Evolutionary conservation across 2,329 filamentous ascomycete genomes (phyloP), one percentile per base, ranked within the genome.

Genomic region (Arthrobotrys pseudoclavata): DNA sequence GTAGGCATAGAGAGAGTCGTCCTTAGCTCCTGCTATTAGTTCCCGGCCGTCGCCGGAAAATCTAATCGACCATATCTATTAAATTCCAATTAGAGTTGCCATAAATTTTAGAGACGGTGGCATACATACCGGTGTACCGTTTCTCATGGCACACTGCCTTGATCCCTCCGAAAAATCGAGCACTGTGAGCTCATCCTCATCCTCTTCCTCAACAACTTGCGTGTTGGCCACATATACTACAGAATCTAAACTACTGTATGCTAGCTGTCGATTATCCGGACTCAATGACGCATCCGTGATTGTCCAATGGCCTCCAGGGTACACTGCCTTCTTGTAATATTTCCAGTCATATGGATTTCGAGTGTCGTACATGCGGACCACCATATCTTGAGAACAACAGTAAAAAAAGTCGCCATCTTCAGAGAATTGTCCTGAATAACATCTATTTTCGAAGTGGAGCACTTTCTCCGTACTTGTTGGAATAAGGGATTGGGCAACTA

Each of bases 341-440:
- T 91, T 91, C 96, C 96, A 99, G 80, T 94, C 89, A 84, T 96
- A 97, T 0, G 95, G 94, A 81, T 97, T 97, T 1, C 92, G 94
- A 0, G 96, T 98, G 83, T 98, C 95, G 84, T 98, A 99, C 92
- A 99, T 94, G 66, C 94, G 91, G 9, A 99, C 94, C 80, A 90
- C 91, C 85, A 97, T 97, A 84, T 98, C 94, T 84, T 97, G 93
- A 9, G 91, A 92, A 82, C 92, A 96, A 4, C 91, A 91, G 83
- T 95, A 98, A 85, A 97, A 98, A 85, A 98, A 98, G 84, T 97
- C 97, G 26, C 96, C 96, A 81, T 99, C 96, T 80, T 96, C 92
- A 0, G 93, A 97, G 83, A 98, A 99, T 83, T 98, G 95, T 0
- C 96, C 96, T 2, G 93, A 97, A 82, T 98, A 98, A 66, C 96